Percentiles rank a stretch among this genome's conserved stretches.
Evolutionary conservation across 2,329 filamentous ascomycete species (phyloP).

Genomic region (Byssochlamys sp.): DNA sequence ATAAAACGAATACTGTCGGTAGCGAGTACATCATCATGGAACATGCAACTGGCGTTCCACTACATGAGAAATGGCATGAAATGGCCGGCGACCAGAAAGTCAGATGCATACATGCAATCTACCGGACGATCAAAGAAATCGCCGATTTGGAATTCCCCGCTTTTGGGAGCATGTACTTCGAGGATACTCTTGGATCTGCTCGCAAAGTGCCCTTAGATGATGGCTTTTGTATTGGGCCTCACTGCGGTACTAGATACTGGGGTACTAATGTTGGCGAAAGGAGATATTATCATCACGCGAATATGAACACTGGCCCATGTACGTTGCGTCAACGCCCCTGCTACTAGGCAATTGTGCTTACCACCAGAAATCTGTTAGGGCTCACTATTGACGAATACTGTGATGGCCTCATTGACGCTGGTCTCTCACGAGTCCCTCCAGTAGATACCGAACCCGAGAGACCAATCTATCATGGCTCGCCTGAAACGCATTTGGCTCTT

Average conservation of each 20-base stretch:
- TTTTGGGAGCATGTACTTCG: conserved; percentile 21
- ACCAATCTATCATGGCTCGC: conserved; percentile 27
- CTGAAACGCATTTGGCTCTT: conserved; percentile 24
- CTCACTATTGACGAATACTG: conserved; percentile 21
- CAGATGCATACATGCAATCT: conserved; percentile 6
- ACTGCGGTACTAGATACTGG: conserved; percentile 21
- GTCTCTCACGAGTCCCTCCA: conserved; percentile 27
- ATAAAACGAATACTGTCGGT: conserved; percentile 24
- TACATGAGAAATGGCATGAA: conserved; percentile 22
- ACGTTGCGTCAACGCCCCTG: conserved; percentile 10
- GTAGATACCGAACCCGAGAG: conserved; percentile 9
- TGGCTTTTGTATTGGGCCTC: conserved; percentile 25
- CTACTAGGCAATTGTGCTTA: conserved; percentile 5
- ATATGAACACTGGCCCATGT: conserved; percentile 33
- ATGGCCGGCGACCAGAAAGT: conserved; percentile 22
- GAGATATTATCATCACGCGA: conserved; percentile 24
- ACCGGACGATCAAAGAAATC: conserved; percentile 13
- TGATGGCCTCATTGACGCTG: conserved; percentile 30
- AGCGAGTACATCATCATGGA: conserved; percentile 35
- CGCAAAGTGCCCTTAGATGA: conserved; percentile 17
- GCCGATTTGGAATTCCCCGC: conserved; percentile 17
- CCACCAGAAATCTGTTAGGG: conserved; percentile 22
- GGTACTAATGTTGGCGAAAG: conserved; percentile 8
- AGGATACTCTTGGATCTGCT: conserved; percentile 1
- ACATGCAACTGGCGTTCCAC: conserved; percentile 22